These are phyloP conservation scores for Scheffersomyces illinoinensis DNA, from an alignment of 1,139 yeast genomes.

Conservation along the genomic window DNA sequence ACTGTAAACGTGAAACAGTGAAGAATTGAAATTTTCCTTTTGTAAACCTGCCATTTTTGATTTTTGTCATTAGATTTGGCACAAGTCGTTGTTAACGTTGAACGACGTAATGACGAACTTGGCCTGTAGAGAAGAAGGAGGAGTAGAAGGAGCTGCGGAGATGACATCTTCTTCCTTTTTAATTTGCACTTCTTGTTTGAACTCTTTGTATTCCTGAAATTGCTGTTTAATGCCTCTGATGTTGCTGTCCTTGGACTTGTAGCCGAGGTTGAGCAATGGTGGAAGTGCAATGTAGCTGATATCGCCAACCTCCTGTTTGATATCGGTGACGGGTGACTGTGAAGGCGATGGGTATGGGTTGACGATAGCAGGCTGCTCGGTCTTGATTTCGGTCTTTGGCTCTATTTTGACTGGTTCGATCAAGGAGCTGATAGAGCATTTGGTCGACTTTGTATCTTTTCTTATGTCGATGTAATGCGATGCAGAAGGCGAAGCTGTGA, in stretches of 20 bases:
- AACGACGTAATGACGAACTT: constrained; percentile 30
- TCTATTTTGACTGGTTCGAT: constrained; percentile 9
- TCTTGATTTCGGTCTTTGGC: constrained; percentile 1
- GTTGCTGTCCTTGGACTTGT: constrained; percentile 2
- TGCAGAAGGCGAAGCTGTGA: not conserved
- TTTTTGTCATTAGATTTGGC: constrained; percentile 15
- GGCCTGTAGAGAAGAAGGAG: constrained; percentile 6
- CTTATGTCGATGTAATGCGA: not conserved
- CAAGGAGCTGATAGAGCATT: constrained; percentile 16
- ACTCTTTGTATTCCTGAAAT: not conserved
- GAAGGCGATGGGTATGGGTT: constrained; percentile 18
- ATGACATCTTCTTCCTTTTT: not conserved
- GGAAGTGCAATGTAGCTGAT: constrained; percentile 17
- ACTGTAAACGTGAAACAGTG: not conserved
- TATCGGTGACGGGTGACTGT: constrained; percentile 19
- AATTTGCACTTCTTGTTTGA: not conserved
- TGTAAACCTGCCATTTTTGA: not conserved
- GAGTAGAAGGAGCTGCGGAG: not conserved
- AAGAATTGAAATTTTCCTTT: not conserved
- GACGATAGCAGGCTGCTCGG: constrained; percentile 1
- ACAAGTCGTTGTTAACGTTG: constrained; percentile 25
- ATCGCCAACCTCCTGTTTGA: constrained; percentile 11
- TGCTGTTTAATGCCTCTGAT: not conserved
- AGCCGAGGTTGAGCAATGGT: constrained; percentile 7
- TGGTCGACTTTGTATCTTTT: constrained; percentile 1